A percentile compares a stretch with the other conserved stretches of the same genome.
Conservation (phyloP, 208 protist genomes). For the Leishmania lainsoni region DNA sequence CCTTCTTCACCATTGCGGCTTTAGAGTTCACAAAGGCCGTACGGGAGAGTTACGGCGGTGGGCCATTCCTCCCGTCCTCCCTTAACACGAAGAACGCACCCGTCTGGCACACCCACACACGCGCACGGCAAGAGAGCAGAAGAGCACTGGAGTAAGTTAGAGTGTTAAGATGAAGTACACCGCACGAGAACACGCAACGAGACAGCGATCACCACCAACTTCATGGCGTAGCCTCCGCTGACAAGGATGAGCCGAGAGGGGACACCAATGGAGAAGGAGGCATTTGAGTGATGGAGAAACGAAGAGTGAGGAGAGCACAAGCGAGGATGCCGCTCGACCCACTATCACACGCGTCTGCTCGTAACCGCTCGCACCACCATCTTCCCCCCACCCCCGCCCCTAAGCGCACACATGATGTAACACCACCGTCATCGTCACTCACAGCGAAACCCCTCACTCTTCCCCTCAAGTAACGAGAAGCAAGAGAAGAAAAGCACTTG, state of each 20-base stretch:
- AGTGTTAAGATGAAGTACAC: neutral
- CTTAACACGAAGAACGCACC: neutral
- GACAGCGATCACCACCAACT: neutral
- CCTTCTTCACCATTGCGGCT: too few species aligned
- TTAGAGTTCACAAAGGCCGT: too few species aligned
- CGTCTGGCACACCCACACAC: neutral
- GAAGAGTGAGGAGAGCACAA: neutral
- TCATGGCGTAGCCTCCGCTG: neutral
- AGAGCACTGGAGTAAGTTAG: neutral
- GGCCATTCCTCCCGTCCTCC: neutral
- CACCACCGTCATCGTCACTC: neutral
- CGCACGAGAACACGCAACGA: neutral
- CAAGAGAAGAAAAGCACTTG: neutral
- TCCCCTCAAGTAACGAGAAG: neutral
- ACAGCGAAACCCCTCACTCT: neutral
- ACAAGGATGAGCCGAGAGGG: neutral
- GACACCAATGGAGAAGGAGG: neutral
- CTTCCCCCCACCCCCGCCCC: neutral
- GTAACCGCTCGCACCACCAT: neutral
- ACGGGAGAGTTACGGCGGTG: neutral
- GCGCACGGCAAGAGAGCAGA: neutral
- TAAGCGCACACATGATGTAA: neutral
- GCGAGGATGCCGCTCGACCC: neutral
- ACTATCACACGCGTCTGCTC: neutral
- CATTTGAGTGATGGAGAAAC: neutral